A percentile compares a stretch with the other conserved stretches of the same genome.
phyloP scores from a whole-genome alignment of 2,329 filamentous ascomycete species.

The Plectosphaerella plurivora region DNA sequence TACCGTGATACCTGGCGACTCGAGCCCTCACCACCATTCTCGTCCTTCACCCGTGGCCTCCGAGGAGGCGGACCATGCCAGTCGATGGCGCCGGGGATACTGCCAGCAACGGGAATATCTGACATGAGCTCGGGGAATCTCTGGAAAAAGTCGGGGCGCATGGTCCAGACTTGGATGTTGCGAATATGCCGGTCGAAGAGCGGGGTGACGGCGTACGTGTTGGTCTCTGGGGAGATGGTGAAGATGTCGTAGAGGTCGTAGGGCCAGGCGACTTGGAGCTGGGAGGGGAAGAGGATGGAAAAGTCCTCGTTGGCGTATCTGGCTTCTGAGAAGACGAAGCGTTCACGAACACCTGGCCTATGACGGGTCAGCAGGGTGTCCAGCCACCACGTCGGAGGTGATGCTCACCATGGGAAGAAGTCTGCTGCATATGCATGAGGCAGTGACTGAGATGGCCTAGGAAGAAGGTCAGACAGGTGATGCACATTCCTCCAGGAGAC shows the following conservation, averaged over 20 bases:
- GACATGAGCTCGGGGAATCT: constrained; percentile 18
- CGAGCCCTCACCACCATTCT: too few species aligned
- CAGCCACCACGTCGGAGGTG: neutral
- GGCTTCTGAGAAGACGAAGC: constrained; percentile 21
- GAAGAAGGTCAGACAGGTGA: too few species aligned
- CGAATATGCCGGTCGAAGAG: constrained; percentile 15
- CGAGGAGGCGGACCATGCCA: neutral
- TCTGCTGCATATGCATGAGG: constrained; percentile 23
- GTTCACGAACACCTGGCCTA: constrained; percentile 23
- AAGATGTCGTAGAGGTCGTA: constrained; percentile 20
- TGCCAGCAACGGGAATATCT: constrained; percentile 21
- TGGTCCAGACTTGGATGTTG: constrained; percentile 21
- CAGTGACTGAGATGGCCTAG: constrained; percentile 20
- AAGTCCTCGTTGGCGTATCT: constrained; percentile 22
- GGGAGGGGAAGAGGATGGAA: constrained; percentile 17
- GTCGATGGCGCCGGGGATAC: neutral
- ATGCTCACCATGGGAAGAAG: constrained; percentile 23
- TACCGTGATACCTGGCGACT: too few species aligned
- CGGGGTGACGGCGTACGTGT: constrained; percentile 15
- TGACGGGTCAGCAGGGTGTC: neutral
- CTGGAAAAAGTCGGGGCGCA: constrained; percentile 19
- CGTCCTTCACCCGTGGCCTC: too few species aligned
- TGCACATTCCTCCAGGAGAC: too few species aligned
- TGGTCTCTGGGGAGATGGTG: constrained; percentile 12
- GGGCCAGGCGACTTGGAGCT: constrained; percentile 17